Base-by-base conservation (phyloP, 306 rosid genomes). In the Phaseolus lunatus region DNA sequence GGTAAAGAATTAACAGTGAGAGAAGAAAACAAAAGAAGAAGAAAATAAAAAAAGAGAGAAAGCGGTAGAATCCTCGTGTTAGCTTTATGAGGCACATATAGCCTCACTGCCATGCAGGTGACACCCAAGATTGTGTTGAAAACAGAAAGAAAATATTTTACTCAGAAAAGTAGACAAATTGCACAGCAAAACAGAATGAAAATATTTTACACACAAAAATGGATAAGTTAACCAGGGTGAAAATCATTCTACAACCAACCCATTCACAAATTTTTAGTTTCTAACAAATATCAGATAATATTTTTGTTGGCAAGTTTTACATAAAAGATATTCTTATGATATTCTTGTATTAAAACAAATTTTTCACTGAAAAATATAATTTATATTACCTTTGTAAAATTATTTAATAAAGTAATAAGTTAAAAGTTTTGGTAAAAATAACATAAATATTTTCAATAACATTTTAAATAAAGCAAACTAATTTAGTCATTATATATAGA, bases 101-200 rank as follows among this genome's bases (percentile, higher is more conserved):
- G 66, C 84, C 71, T 83, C 77, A 49, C 66, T 77, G 87, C 89
- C 96, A 92, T 90, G 97, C 97, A 91, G 81, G 85, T 64, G 84
- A 77, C 63, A 78, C 75, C 78, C 69, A 75, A 47, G 68, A 76
- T 68, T 79, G 44, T 70, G 82, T 75, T 65, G 80, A 67, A 77
- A 73, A 80, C 69, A 70, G 85, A 56, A 27, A 63, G 80, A 50
- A 57, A 88, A 50, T 22, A 39, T 67, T 72, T 77, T 49, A 65
- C 79, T 54, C 61, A 13, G 7, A 56, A 18, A 24, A 24, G 15
- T 11, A 9, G 18, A 57, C 24, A 24, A 23, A 23, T 57, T 54
- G 20, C 29, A 0, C 61, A 22, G 5, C 15, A 19, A 16, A 52
- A 52, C 5, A 18, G 5, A 52, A 9, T 19, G 5, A 31, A 18